Evolutionary conservation across 2,329 filamentous ascomycete species (phyloP).

Genomic region (Scytalidium sp.): DNA sequence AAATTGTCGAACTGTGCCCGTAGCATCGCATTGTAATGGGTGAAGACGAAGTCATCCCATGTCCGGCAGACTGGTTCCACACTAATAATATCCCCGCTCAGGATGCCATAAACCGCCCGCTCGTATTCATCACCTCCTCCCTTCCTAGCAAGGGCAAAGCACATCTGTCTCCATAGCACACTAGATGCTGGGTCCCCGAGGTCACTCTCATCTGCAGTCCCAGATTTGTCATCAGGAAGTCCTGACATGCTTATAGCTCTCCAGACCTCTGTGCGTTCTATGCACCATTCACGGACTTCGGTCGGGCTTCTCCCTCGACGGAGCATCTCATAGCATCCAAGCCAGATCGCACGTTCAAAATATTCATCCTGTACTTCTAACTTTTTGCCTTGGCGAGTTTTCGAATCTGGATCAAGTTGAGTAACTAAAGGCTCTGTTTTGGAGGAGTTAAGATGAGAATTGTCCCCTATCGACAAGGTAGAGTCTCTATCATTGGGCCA

Average conservation of each 20-base stretch:
- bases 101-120: slow-evolving; percentile 81
- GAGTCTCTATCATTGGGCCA: slow-evolving; percentile 65
- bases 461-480: slow-evolving; percentile 52
- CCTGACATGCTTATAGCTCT: slow-evolving; percentile 79
- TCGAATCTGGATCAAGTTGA: slow-evolving; percentile 87
- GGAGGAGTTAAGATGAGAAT: slow-evolving; percentile 54
- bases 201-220: slow-evolving; percentile 40
- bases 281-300: slow-evolving; percentile 81
- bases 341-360: slow-evolving; percentile 88
- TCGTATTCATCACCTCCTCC: slow-evolving; percentile 74
- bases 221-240: slow-evolving; percentile 52
- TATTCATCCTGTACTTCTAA: slow-evolving; percentile 82
- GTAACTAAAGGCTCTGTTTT: slow-evolving; percentile 68
- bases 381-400: slow-evolving; percentile 72
- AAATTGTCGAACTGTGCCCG: slow-evolving; percentile 77
- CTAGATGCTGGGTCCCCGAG: slow-evolving; percentile 44
- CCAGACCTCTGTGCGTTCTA: slow-evolving; percentile 84
- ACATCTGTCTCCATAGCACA: slow-evolving; percentile 75
- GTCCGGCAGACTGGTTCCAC: slow-evolving; percentile 73
- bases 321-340: slow-evolving; percentile 90
- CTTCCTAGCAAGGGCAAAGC: slow-evolving; percentile 67
- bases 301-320: slow-evolving; percentile 74
- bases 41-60: slow-evolving; percentile 87
- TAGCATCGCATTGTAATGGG: slow-evolving; percentile 82
- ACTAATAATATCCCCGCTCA: slow-evolving; percentile 79